Percentiles rank a stretch among this genome's conserved stretches.
Conservation (phyloP, 495 filamentous ascomycete genomes). For the Hypoxylon trugodes region DNA sequence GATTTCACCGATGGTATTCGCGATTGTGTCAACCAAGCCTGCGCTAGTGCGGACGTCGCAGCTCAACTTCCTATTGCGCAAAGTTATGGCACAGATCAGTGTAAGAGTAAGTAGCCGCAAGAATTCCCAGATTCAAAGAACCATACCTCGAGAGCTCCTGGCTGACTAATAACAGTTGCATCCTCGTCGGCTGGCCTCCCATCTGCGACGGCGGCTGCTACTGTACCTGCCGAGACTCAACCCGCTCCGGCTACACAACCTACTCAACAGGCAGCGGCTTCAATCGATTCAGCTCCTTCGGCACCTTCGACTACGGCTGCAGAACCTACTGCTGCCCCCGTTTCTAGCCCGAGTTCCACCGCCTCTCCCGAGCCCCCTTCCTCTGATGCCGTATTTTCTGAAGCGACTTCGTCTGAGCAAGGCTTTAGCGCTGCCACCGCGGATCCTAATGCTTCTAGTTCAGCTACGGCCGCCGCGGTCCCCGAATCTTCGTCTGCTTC, state of each 20-base stretch:
- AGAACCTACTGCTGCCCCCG: not conserved
- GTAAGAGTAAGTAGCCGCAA: conserved; percentile 47
- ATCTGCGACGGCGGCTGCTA: not conserved
- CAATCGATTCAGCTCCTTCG: too few species aligned
- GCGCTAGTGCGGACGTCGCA: conserved; percentile 15
- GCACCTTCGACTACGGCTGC: conserved; percentile 2
- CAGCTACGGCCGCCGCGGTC: conserved; percentile 6
- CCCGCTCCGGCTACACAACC: not conserved
- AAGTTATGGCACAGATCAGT: conserved; percentile 37
- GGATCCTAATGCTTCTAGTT: conserved; percentile 8
- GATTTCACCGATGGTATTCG: conserved; percentile 39
- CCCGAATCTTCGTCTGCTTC: conserved; percentile 17
- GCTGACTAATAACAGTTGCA: conserved; percentile 26
- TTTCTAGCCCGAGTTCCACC: conserved; percentile 4
- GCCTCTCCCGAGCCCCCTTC: too few species aligned
- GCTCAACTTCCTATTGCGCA: conserved; percentile 31
- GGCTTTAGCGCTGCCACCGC: conserved; percentile 14
- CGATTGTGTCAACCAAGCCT: conserved; percentile 39
- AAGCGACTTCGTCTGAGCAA: too few species aligned
- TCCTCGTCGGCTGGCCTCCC: conserved; percentile 21
- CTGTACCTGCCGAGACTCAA: conserved; percentile 4
- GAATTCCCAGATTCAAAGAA: not conserved
- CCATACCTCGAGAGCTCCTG: not conserved
- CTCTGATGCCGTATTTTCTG: conserved; percentile 9
- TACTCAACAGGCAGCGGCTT: not conserved